Percentiles rank a stretch among this genome's conserved stretches.
phyloP scores from a whole-genome alignment of 768 basidiomycete genomes.

The Boletus pseudo-olivaceus region DNA sequence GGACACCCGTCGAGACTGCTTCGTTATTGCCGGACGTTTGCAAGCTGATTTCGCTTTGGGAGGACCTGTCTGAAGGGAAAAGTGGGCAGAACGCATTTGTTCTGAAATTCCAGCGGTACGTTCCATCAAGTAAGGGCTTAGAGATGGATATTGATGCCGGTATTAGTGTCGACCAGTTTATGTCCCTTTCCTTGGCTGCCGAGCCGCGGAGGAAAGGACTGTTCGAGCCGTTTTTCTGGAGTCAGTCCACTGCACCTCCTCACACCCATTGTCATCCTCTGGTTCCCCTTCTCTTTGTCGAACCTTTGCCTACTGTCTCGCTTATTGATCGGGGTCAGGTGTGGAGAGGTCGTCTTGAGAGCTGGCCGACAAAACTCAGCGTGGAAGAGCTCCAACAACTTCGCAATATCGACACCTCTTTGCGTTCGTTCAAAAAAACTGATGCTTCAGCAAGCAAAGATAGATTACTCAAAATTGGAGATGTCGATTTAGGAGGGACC shows the following conservation, averaged over 20 bases:
- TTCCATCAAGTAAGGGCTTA: slow-evolving; percentile 4
- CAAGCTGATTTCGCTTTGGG: slow-evolving; percentile 57
- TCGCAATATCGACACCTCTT: slow-evolving; percentile 48
- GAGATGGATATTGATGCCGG: neutral
- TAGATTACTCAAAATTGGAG: slow-evolving; percentile 36
- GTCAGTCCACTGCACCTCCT: slow-evolving; percentile 37
- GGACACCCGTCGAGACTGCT: slow-evolving; percentile 34
- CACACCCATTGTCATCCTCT: slow-evolving; percentile 44
- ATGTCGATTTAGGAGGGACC: slow-evolving; percentile 56
- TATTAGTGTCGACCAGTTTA: slow-evolving; percentile 68
- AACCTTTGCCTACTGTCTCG: slow-evolving; percentile 63
- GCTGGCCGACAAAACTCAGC: slow-evolving; percentile 44
- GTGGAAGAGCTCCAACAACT: slow-evolving; percentile 57
- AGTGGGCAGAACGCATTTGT: slow-evolving; percentile 41
- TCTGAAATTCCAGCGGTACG: slow-evolving; percentile 62
- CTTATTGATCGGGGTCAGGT: slow-evolving; percentile 67
- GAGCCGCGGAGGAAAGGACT: slow-evolving; percentile 72
- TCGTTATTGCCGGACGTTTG: slow-evolving; percentile 45
- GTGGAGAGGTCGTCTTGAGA: slow-evolving; percentile 66
- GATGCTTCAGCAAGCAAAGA: slow-evolving; percentile 22
- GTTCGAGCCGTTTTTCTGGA: slow-evolving; percentile 79
- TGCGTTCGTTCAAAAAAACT: slow-evolving; percentile 27
- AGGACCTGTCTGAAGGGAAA: slow-evolving; percentile 39
- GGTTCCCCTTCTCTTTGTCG: slow-evolving; percentile 70
- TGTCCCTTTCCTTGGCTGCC: slow-evolving; percentile 70